Evolutionary conservation across 83 land plant genomes (phyloP), one percentile per base, ranked within the genome.

Genomic region (Picea abies): DNA sequence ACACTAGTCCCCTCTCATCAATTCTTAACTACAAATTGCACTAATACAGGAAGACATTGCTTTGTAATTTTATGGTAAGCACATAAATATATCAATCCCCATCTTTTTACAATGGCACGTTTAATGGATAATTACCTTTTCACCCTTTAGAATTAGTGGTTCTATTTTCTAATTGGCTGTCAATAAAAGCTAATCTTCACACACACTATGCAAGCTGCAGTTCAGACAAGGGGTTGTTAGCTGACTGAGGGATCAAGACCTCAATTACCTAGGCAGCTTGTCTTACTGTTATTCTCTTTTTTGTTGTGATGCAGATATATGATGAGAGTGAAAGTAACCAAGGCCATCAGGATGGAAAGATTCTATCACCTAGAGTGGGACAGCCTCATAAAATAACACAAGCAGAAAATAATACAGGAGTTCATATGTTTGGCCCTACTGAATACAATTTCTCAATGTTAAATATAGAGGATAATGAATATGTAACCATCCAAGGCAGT

Each of bases 221-320:
- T 49, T 49, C 52, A 49, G 9, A 49, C 11, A 49, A 49, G 52
- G 52, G 8, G 52, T 9, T 49, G 52, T 9, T 49, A 49, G 52
- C 52, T 8, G 3, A 16, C 7, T 41, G 76, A 44, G 44, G 72
- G 56, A 72, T 72, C 9, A 4, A 10, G 56, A 72, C 44, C 25
- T 44, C 23, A 72, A 72, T 41, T 49, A 6, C 52, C 49, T 6
- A 20, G 39, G 49, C 22, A 72, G 8, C 8, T n/a, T n/a, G 20
- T 23, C 76, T 72, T 72, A 72, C 76, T 72, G 76, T 41, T 72
- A 39, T 72, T 72, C 0, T 8, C 49, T 72, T 72, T 37, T 20
- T 15, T 44, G n/a, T 72, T 72, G 52, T 72, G 76, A 41, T 8
- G 11, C 76, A 72, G 76, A 72, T 72, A 37, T 23, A 72, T 72